Evolutionary conservation across 75 land plant species (phyloP).

Genomic region (Picea glauca): DNA sequence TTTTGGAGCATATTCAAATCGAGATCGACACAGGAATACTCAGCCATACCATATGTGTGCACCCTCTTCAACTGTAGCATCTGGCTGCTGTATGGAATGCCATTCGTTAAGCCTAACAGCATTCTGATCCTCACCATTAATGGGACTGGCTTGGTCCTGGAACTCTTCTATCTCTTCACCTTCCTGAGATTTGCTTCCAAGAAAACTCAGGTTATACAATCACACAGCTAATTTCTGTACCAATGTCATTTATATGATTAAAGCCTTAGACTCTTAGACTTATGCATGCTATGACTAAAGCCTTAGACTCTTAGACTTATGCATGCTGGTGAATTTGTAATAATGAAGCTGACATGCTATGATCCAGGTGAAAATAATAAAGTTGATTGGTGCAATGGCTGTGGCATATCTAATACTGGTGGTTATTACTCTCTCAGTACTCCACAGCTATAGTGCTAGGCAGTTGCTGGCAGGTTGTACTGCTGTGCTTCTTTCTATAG

Average conservation of each 20-base stretch:
- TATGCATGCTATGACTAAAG: too few species aligned
- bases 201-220: conserved; percentile 12
- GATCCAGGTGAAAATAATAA: conserved; percentile 4
- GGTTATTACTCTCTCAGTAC: too few species aligned
- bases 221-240: too few species aligned
- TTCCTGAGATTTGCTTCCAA: conserved; percentile 40
- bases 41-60: conserved; percentile 56
- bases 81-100: conserved; percentile 75
- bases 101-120: conserved; percentile 54
- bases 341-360: conserved; percentile 10
- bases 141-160: conserved; percentile 50
- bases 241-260: too few species aligned
- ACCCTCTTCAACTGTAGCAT: conserved; percentile 73
- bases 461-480: conserved; percentile 21
- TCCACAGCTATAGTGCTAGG: too few species aligned
- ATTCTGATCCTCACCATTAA: conserved; percentile 69
- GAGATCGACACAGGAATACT: conserved; percentile 59
- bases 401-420: conserved; percentile 2
- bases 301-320: too few species aligned
- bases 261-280: too few species aligned
- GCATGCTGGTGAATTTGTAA: not conserved
- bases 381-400: conserved; percentile 20
- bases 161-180: conserved; percentile 41
- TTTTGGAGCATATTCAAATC: conserved; percentile 53
- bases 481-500: conserved; percentile 17